phyloP scores from a whole-genome alignment of 1,139 yeast genomes.

The Citeromyces siamensis region DNA sequence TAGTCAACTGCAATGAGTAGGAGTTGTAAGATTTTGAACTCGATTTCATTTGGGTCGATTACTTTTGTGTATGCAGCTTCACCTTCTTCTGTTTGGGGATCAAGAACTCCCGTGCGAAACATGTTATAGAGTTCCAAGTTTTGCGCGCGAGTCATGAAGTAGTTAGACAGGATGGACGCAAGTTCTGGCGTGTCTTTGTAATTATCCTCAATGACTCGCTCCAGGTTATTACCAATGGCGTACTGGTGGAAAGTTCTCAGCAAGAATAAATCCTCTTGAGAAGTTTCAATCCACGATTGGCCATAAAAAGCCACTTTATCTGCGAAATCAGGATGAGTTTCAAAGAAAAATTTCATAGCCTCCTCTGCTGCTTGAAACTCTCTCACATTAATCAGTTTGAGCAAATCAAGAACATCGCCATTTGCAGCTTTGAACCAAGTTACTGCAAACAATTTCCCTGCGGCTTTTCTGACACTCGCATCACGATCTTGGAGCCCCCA shows the following conservation, averaged over 20 bases:
- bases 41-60: constrained; percentile 25
- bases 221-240: constrained; percentile 40
- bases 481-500: constrained; percentile 93
- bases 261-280: constrained; percentile 67
- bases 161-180: constrained; percentile 44
- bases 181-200: constrained; percentile 76
- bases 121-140: constrained; percentile 12
- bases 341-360: constrained; percentile 55
- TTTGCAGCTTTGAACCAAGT: constrained; percentile 64
- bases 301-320: constrained; percentile 42
- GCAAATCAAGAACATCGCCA: constrained; percentile 58
- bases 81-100: constrained; percentile 6
- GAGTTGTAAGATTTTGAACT: constrained; percentile 68
- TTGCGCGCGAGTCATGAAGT: constrained; percentile 32
- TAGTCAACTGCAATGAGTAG: constrained; percentile 54
- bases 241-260: constrained; percentile 55
- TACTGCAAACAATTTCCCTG: constrained; percentile 53
- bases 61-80: constrained; percentile 4
- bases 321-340: constrained; percentile 48
- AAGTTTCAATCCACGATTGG: constrained; percentile 55
- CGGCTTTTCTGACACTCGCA: constrained; percentile 56
- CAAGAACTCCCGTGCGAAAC: background rate
- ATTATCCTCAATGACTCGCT: constrained; percentile 52
- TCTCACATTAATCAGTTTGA: constrained; percentile 60
- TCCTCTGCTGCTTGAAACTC: constrained; percentile 52